Base-by-base conservation (phyloP, 2,329 filamentous ascomycete species). In the Sclerotinia spermophila region DNA sequence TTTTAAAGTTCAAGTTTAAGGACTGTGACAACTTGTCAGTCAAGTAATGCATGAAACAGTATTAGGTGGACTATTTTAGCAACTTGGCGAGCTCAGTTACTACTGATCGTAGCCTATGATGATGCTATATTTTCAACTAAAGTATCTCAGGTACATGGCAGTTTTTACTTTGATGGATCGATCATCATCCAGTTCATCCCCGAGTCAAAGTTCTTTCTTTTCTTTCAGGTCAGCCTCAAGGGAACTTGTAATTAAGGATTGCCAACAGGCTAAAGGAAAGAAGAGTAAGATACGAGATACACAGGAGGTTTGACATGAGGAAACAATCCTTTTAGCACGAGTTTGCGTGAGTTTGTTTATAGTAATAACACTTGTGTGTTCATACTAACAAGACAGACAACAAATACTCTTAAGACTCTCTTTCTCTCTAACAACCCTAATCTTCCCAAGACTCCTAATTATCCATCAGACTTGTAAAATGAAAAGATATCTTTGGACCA, bases 201-300 rank as follows among this genome's bases (percentile, higher is more conserved):
- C 27, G 56, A 60, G 56, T 60, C 56, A 60, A 60, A 60, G 56
- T 40, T n/a, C 56, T 40, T 60, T 38, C 56, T 60, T 59, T 17
- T 40, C 55, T 35, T 38, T 13, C n/a, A 17, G 40, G 55, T 24
- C 19, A 58, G 56, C 35, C 56, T 60, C 35, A 27, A 27, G 24
- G 35, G 40, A 24, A 27, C 5, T 53, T 53, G n/a, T 19, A 10
- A 27, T 35, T 24, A 27, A 19, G 40, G 56, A 40, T 40, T 38
- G 35, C 24, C 21, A 17, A 40, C 27, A n/a, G 35, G 56, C 35
- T 60, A 27, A 40, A 15, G 13, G 27, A 53, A n/a, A 53, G 27
- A 53, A n/a, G 27, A 40, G 24, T 27, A 17, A 60, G 35, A 24
- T 8, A n/a, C n/a, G n/a, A 19, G 35, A 24, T 35, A 27, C 35